Evolutionary conservation across 352 stramenopile genomes (phyloP), one percentile per base, ranked within the genome.

Genomic region (Phytophthora idaei): DNA sequence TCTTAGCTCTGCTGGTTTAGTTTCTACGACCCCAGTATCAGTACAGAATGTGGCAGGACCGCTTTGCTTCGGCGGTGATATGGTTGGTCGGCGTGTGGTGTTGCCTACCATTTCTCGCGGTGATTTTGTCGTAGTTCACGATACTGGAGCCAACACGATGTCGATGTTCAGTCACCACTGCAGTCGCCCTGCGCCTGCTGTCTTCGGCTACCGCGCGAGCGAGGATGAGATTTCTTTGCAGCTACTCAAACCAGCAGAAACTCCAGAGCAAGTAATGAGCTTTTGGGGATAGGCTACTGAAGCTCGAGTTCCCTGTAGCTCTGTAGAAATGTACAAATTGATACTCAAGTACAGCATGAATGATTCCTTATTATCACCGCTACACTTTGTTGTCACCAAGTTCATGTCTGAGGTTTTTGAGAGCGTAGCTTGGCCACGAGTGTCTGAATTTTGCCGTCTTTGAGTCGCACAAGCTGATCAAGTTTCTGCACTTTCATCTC

Each of bases 401-500:
- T 25, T 75, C 49, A 82, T 45, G 61, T 42, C 28, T 83, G 74
- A 0, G 81, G 78, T 53, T 92, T 92, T 39, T 92, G 83, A 8
- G 83, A 89, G n/a, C 87, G 81, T 47, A 94, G 44, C 55, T 94
- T 94, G n/a, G 85, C 82, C 14, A 90, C 79, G 3, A 98, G 77
- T 32, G 92, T 95, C 69, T 95, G 76, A 59, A 98, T 98, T 63
- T 98, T 98, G 63, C 80, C 83, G 53, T 98, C 95, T 69, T 98
- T 98, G 2, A 98, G 74, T 3, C 92, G 87, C 14, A 98, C 82
- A 25, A 98, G 81, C 75, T 98, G 94, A 79, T 98, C 95, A 15
- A 98, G 79, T 72, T 98, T 98, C 49, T 95, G 81, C 21, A 98
- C 89, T 76, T 98, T 98, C 71, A 97, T 91, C 64, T 98, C 92